Conservation (phyloP, 2,329 filamentous ascomycete species). For the Geosmithia flava region DNA sequence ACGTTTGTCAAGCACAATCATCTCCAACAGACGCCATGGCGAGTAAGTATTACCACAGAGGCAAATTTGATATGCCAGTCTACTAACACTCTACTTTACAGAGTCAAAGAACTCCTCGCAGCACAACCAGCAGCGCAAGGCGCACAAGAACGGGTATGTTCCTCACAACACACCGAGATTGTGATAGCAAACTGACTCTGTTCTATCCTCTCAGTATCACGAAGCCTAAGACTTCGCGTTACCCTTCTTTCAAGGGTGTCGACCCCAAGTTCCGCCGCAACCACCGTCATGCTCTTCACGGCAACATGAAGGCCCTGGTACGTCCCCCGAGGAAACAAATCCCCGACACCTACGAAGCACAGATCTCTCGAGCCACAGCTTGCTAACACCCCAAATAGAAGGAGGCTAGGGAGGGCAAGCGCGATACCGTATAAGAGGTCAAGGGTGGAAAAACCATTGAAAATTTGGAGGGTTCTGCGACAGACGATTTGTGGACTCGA, state of each 20-base stretch:
- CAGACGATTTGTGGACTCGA: not conserved
- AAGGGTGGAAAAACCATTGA: not conserved
- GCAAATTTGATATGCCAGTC: not conserved
- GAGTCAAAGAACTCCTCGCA: constrained; percentile 99
- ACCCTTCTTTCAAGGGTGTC: constrained; percentile 96
- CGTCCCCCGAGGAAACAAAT: constrained; percentile 20
- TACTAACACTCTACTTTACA: constrained; percentile 22
- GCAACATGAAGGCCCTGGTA: constrained; percentile 96
- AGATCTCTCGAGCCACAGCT: constrained; percentile 1
- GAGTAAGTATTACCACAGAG: constrained; percentile 19
- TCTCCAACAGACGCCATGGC: constrained; percentile 24
- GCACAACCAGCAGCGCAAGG: constrained; percentile 97
- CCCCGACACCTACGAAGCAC: not conserved
- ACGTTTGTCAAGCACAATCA: constrained; percentile 3
- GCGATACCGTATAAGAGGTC: constrained; percentile 60
- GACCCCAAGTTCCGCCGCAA: constrained; percentile 99
- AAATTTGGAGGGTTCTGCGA: not conserved
- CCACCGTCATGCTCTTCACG: constrained; percentile 99
- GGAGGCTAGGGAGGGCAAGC: constrained; percentile 94
- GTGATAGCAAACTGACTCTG: not conserved
- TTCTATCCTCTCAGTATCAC: constrained; percentile 65
- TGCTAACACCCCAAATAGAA: constrained; percentile 51
- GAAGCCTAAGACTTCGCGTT: constrained; percentile 99
- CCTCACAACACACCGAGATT: not conserved
- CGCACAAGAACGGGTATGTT: constrained; percentile 90